These are phyloP conservation scores for Aspergillus sojae DNA, from an alignment of 2,329 filamentous ascomycete genomes.

Conservation along the genomic window DNA sequence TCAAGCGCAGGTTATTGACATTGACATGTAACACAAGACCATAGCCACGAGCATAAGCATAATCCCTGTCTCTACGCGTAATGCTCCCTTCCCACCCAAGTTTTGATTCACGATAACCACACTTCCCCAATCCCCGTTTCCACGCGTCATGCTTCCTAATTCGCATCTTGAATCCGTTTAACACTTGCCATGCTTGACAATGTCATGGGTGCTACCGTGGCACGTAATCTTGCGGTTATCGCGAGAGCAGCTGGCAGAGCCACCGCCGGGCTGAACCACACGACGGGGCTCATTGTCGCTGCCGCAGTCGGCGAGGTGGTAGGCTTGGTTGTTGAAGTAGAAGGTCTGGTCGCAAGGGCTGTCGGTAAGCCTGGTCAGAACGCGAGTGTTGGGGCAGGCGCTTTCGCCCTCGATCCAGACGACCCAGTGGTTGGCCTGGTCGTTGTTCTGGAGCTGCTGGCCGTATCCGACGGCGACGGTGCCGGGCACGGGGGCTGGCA, in stretches of 20 bases:
- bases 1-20: too few relatives aligned
- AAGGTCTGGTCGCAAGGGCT: neutral
- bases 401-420: neutral
- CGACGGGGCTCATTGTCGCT: neutral
- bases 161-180: neutral
- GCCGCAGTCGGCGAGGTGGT: neutral
- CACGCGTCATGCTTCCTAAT: neutral
- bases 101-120: too few relatives aligned
- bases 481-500: neutral
- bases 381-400: neutral
- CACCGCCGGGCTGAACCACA: neutral
- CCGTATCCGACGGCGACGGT: neutral
- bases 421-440: slow-evolving; percentile 2
- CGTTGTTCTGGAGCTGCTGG: neutral
- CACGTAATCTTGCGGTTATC: neutral
- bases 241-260: neutral
- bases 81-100: too few relatives aligned
- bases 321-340: neutral
- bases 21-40: too few relatives aligned
- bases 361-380: neutral
- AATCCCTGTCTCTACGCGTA: too few relatives aligned
- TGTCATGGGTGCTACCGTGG: neutral
- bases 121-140: neutral
- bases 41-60: too few relatives aligned
- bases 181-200: slow-evolving; percentile 1